Base-by-base conservation (phyloP, 169 alveolate genomes). In the Eimeria sp. region DNA sequence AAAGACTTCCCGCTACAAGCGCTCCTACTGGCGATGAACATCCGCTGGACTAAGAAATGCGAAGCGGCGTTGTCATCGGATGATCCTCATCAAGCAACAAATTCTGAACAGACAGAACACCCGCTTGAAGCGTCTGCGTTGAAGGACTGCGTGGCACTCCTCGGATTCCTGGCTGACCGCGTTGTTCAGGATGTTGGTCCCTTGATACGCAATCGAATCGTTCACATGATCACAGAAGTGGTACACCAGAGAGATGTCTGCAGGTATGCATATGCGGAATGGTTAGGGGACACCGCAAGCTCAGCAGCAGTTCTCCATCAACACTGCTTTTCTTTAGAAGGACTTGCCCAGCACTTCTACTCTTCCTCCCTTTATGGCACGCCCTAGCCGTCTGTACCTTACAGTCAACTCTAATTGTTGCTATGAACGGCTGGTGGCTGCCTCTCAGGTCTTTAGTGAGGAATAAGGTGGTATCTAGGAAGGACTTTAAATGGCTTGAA, bases 161-260 rank as follows among this genome's bases (percentile, higher is more conserved):
- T 98, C 43, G 97, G 97, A 47, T 97, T 97, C 84, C 97, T 98
- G 61, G 99, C 99, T 22, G 99, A 97, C 58, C 97, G 98, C 90
- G 99, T 99, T 1, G 98, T 99, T 20, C 98, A 97, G 73, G 99
- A 98, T 84, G 98, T 98, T 40, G 98, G 98, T 47, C 97, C 98
- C 78, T 98, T 98, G 83, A 98, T 98, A 45, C 98, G 99, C 88
- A 98, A 98, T 95, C 98, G 99, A 92, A 98, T 98, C 89, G 99
- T 98, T 84, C 98, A 99, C 91, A 97, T 99, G 93, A 99, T 99
- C 78, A 99, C 99, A 0, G 99, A 99, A 92, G 97, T 99, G 51
- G 99, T 99, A 7, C 99, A 99, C 96, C 99, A 99, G 95, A 98
- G 99, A 96, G 99, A 99, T 96, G 99, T 99, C 22, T 98, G 99